Conservation (phyloP, 1,139 yeast genomes). For the Suzukiozyma palmioleophila region DNA sequence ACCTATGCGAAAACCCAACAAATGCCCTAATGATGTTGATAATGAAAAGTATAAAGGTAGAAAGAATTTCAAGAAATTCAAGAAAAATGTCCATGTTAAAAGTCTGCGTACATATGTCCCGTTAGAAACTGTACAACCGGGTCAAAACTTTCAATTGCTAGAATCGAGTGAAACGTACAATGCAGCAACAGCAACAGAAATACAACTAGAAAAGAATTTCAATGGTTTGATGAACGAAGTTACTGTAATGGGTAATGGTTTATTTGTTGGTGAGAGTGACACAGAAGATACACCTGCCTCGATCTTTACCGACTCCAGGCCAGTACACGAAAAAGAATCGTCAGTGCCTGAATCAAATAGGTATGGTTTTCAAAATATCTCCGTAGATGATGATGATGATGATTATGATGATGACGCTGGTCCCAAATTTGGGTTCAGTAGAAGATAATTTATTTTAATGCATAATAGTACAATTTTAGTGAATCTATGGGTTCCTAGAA, state of each 20-base stretch:
- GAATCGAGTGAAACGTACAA: too few species aligned
- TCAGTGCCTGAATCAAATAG: background rate
- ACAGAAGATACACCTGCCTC: constrained; percentile 13
- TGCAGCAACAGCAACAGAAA: constrained; percentile 7
- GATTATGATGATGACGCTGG: constrained; percentile 33
- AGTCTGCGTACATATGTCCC: constrained; percentile 24
- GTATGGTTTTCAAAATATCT: background rate
- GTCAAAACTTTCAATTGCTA: constrained; percentile 4
- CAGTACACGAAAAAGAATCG: background rate
- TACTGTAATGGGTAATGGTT: constrained; percentile 10
- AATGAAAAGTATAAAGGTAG: constrained; percentile 17
- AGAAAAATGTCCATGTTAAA: constrained; percentile 21
- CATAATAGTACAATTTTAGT: too few species aligned
- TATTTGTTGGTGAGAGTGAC: constrained; percentile 21
- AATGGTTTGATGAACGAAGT: constrained; percentile 24
- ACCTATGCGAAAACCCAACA: constrained; percentile 10
- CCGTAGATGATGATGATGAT: constrained; percentile 21
- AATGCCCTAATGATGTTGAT: background rate
- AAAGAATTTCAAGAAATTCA: constrained; percentile 36
- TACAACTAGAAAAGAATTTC: constrained; percentile 19
- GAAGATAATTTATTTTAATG: constrained; percentile 5
- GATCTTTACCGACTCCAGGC: background rate
- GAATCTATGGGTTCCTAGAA: too few species aligned
- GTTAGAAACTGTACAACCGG: constrained; percentile 16
- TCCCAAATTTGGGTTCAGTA: constrained; percentile 35